Evolutionary conservation across 108 stramenopile species (phyloP).

Genomic region (Schizochytrium sp.): DNA sequence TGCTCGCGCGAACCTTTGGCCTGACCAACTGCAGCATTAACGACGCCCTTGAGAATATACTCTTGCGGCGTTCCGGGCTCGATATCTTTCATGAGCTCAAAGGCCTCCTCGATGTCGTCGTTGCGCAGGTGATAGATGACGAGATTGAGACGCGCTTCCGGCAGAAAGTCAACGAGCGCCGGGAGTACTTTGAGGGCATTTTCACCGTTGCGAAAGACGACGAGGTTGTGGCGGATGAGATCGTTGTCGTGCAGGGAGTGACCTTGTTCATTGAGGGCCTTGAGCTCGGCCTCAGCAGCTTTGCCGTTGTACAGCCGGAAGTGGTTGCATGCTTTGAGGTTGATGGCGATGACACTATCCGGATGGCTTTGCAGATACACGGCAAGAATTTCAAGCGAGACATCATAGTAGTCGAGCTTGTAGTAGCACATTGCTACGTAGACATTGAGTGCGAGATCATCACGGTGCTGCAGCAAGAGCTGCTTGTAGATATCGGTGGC

Average conservation of each 20-base stretch:
- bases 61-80: slow-evolving; percentile 65
- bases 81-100: slow-evolving; percentile 59
- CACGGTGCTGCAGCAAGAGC: slow-evolving; percentile 58
- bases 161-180: slow-evolving; percentile 55
- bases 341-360: slow-evolving; percentile 58
- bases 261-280: slow-evolving; percentile 34
- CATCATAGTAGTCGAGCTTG: slow-evolving; percentile 71
- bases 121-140: slow-evolving; percentile 47
- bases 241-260: slow-evolving; percentile 42
- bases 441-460: slow-evolving; percentile 69
- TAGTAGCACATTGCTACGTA: slow-evolving; percentile 79
- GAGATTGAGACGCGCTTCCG: slow-evolving; percentile 73
- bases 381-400: slow-evolving; percentile 64
- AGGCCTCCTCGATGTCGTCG: slow-evolving; percentile 60
- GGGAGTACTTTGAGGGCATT: slow-evolving; percentile 61
- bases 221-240: slow-evolving; percentile 63
- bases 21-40: slow-evolving; percentile 61
- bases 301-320: slow-evolving; percentile 73
- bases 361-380: slow-evolving; percentile 62
- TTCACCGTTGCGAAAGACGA: slow-evolving; percentile 63
- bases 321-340: slow-evolving; percentile 73
- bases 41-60: slow-evolving; percentile 66
- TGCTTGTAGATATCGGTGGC: slow-evolving; percentile 69
- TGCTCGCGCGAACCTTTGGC: slow-evolving; percentile 44
- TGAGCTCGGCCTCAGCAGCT: slow-evolving; percentile 66